Base-by-base conservation (phyloP, 306 rosid genomes). In the Astragalus membranaceus region DNA sequence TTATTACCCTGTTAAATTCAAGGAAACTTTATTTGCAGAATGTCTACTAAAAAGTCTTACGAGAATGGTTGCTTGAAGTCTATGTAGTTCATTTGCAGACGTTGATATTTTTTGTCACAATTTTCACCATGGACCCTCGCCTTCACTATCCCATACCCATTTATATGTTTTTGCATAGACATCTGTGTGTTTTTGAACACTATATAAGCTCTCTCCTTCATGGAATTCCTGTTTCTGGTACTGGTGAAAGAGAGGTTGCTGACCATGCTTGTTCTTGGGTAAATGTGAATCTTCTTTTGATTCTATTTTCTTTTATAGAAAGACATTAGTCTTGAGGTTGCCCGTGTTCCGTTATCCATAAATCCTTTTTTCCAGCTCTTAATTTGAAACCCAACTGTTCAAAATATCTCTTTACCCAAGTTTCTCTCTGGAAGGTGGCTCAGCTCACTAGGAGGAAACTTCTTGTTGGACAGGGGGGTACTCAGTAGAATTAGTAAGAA, bases 301-400 rank as follows among this genome's bases (percentile, higher is more conserved):
- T 51, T 52, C 41, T 52, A 14, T 33, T 47, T 46, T 47, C 59
- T 16, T 71, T 73, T 12, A 8, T 14, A 61, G 32, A 48, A 63
- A 51, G 61, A n/a, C 33, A 35, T 56, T 68, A 53, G 41, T 69
- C 29, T n/a, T 49, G 14, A 12, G 48, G 48, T 33, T 33, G 37
- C 48, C 16, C 44, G 15, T 36, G 48, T 16, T 49, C 60, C 72
- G 33, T 49, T 50, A 67, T 50, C 47, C 8, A 3, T 67, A 7
- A 54, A 36, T 50, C 48, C 60, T 36, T 67, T 67, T 67, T 50
- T 35, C 48, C 48, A 67, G 72, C 16, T 67, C 48, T 67, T 67
- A 49, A 49, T 39, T 50, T 33, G 37, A 33, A 33, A 33, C 5
- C 37, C 37, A 33, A 33, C 37, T 33, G 37, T 33, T 33, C 6